A percentile compares a stretch with the other conserved stretches of the same genome.
phyloP scores from a whole-genome alignment of 306 rosid species.

The Pyrus betulifolia region DNA sequence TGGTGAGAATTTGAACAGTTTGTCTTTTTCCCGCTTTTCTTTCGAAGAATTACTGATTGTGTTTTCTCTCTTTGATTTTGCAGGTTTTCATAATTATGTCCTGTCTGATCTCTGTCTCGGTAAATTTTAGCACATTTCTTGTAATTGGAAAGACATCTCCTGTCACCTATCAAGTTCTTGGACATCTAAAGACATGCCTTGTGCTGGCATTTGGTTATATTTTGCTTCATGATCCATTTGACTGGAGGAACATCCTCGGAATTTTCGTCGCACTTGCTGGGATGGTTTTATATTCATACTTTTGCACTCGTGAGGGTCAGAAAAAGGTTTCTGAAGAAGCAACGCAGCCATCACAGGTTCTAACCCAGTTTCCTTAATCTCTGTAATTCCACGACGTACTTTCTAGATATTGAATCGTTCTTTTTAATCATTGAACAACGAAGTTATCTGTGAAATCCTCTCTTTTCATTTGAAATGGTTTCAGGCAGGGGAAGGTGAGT shows the following conservation, averaged over 20 bases:
- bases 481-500: slow-evolving; percentile 64
- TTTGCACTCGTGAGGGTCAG: slow-evolving; percentile 66
- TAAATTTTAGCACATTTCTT: slow-evolving; percentile 92
- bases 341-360: slow-evolving; percentile 56
- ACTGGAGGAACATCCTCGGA: slow-evolving; percentile 89
- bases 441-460: slow-evolving; percentile 3
- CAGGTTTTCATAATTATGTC: slow-evolving; percentile 81
- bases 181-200: slow-evolving; percentile 93
- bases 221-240: slow-evolving; percentile 80
- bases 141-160: slow-evolving; percentile 96
- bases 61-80: slow-evolving; percentile 12
- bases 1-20: slow-evolving; percentile 49
- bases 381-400: neutral
- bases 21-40: neutral
- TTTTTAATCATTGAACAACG: neutral
- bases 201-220: slow-evolving; percentile 84
- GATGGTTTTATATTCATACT: slow-evolving; percentile 82
- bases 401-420: neutral
- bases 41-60: neutral
- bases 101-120: slow-evolving; percentile 89
- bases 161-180: slow-evolving; percentile 95
- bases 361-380: neutral
- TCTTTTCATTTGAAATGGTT: slow-evolving; percentile 13
- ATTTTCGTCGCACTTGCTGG: slow-evolving; percentile 73
- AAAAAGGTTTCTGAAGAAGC: slow-evolving; percentile 57